A percentile compares a stretch with the other conserved stretches of the same genome.
These are phyloP conservation scores for Bondarzewia mesenterica DNA, from an alignment of 1,284 basidiomycete species.

Conservation along the genomic window DNA sequence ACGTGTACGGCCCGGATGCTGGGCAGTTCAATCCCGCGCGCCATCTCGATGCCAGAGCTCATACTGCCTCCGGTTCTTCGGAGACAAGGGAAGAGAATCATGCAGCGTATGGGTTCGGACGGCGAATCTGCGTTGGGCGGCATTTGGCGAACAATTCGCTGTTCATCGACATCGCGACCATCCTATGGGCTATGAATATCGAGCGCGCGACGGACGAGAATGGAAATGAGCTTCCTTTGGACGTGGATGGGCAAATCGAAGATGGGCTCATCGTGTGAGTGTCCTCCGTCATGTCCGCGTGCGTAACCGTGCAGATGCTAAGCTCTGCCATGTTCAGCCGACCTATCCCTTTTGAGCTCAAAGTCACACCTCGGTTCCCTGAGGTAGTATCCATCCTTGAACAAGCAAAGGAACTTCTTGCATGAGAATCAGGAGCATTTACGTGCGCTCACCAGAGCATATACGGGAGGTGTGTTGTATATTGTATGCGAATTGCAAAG, in stretches of 20 bases:
- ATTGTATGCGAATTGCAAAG: too few species aligned
- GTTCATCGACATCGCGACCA: constrained; percentile 1
- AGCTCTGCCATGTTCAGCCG: not conserved
- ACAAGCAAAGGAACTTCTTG: not conserved
- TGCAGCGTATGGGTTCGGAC: constrained; percentile 2
- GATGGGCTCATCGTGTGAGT: constrained; percentile 1
- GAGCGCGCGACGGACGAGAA: not conserved
- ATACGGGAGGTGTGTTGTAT: too few species aligned
- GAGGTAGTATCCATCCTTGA: not conserved
- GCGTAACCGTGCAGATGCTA: not conserved
- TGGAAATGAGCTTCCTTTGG: not conserved
- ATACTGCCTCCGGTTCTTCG: not conserved
- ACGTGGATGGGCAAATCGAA: not conserved
- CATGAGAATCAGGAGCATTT: too few species aligned
- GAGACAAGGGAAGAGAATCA: constrained; percentile 4
- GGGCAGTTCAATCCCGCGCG: constrained; percentile 1
- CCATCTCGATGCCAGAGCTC: not conserved
- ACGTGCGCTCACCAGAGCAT: too few species aligned
- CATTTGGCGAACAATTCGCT: constrained; percentile 1
- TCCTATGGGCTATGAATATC: not conserved
- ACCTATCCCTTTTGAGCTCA: not conserved
- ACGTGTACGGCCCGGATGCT: not conserved
- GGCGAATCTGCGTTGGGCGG: constrained; percentile 10
- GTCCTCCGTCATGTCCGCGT: not conserved
- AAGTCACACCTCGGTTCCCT: not conserved